These are phyloP conservation scores for Dryas drummondii DNA, from an alignment of 306 rosid genomes.

Conservation along the genomic window DNA sequence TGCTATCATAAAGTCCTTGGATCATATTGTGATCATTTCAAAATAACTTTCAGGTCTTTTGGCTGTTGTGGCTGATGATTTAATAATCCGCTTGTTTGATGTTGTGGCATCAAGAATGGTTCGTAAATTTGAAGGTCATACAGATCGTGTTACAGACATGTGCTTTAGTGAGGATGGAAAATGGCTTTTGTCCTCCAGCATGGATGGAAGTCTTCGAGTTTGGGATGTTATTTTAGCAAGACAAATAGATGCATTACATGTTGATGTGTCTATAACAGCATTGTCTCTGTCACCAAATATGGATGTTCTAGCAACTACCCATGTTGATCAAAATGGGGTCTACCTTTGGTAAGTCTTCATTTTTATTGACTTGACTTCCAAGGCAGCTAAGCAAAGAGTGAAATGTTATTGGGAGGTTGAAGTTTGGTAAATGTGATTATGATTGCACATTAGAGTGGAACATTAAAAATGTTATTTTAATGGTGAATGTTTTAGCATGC, in stretches of 20 bases:
- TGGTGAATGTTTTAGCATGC: neutral
- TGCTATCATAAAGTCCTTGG: neutral
- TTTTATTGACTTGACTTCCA: neutral
- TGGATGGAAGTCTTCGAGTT: slow-evolving; percentile 95
- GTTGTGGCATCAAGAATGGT: slow-evolving; percentile 78
- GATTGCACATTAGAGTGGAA: neutral
- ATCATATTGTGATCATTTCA: neutral
- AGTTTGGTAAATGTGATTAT: neutral
- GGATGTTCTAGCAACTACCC: slow-evolving; percentile 88
- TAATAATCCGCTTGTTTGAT: slow-evolving; percentile 72
- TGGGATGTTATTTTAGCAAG: slow-evolving; percentile 92
- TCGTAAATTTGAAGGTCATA: slow-evolving; percentile 89
- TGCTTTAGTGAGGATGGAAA: slow-evolving; percentile 98
- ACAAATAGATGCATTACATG: slow-evolving; percentile 81
- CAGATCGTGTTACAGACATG: slow-evolving; percentile 86
- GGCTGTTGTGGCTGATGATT: slow-evolving; percentile 82
- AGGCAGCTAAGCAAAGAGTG: neutral
- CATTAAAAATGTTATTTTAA: neutral
- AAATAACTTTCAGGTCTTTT: slow-evolving; percentile 67
- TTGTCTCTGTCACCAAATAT: slow-evolving; percentile 89
- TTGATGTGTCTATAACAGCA: slow-evolving; percentile 75
- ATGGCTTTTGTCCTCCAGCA: slow-evolving; percentile 91
- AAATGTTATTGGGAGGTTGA: neutral
- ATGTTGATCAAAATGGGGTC: slow-evolving; percentile 89
- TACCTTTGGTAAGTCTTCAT: slow-evolving; percentile 72